Evolutionary conservation across 257 asterid species (phyloP).

Genomic region (Salvia splendens): DNA sequence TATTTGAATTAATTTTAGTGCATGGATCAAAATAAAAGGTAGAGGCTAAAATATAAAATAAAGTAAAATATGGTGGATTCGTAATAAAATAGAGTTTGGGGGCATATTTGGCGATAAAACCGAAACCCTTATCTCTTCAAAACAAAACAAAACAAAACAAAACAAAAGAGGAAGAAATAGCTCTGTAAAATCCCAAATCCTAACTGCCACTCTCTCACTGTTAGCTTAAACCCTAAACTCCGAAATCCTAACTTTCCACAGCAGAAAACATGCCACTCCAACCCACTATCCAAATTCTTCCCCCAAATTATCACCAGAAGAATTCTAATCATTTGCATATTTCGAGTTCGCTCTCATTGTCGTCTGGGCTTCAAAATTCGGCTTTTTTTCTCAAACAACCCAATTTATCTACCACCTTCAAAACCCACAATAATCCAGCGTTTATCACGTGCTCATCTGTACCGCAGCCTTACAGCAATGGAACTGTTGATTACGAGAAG

Average conservation of each 20-base stretch:
- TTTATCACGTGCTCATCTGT: conserved; percentile 51
- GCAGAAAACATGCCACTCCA: conserved; percentile 65
- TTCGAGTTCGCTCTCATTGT: conserved; percentile 48
- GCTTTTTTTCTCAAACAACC: conserved; percentile 39
- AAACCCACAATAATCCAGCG: conserved; percentile 38
- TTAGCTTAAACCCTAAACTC: conserved; percentile 43
- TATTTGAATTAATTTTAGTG: too few species aligned
- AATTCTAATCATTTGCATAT: conserved; percentile 23
- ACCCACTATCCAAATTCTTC: conserved; percentile 45
- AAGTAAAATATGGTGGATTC: too few species aligned
- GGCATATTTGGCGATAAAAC: too few species aligned
- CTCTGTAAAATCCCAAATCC: too few species aligned
- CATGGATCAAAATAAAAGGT: too few species aligned
- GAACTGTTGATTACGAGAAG: conserved; percentile 64
- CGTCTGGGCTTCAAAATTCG: conserved; percentile 52
- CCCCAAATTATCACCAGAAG: conserved; percentile 38
- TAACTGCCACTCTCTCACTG: conserved; percentile 8
- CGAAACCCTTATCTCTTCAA: too few species aligned
- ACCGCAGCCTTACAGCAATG: conserved; percentile 57
- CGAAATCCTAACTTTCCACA: conserved; percentile 1
- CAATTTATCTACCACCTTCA: conserved; percentile 29
- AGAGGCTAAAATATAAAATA: too few species aligned
- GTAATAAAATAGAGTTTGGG: too few species aligned
- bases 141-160: too few species aligned
- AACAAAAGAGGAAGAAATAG: too few species aligned